Evolutionary conservation across 1,284 basidiomycete species (phyloP), one percentile per base, ranked within the genome.

Genomic region (Gymnopus androsaceus): DNA sequence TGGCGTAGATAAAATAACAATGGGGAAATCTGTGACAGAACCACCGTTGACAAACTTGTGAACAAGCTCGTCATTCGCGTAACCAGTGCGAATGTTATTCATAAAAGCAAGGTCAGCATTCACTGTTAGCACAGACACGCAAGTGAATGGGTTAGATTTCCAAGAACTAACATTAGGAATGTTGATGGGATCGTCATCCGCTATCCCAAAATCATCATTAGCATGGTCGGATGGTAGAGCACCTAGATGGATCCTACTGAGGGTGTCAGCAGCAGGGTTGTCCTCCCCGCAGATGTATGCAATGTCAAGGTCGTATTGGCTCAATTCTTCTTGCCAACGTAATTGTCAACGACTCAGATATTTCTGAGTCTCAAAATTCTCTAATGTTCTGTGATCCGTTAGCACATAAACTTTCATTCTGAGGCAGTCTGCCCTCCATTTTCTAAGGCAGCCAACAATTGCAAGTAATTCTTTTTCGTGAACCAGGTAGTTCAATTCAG

Each of bases 361-460:
- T 5, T 63, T 57, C 51, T 79, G 75, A 0, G 47, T 64, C 2
- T 66, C 19, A 52, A 79, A 75, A 52, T 72, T 67, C 31, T 71
- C 64, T 0, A 79, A 63, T 0, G 74, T 76, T 0, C 65, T 37
- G 55, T 81, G 76, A 56, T 79, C 72, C 0, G 75, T 75, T 34
- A 67, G 69, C 1, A 79, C 61, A 0, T 58, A 48, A 51, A 79
- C 72, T 1, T 57, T 51, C 0, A 59, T 41, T 0, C 73, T 74
- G 1, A 76, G 17, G 0, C 77, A 62, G 34, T 72, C 64, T 1
- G 59, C 34, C 1, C 66, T 31, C 66, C 68, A 78, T 48, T 70
- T 69, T 34, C 66, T 61, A 4, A 72, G 55, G 0, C 69, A 69
- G 0, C 63, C 44, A 4, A 74, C 52, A 28, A 76, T 70, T 0